Percentiles rank a stretch among this genome's conserved stretches.
These are phyloP conservation scores for Pisolithus tinctorius DNA, from an alignment of 768 basidiomycete genomes.

Conservation along the genomic window DNA sequence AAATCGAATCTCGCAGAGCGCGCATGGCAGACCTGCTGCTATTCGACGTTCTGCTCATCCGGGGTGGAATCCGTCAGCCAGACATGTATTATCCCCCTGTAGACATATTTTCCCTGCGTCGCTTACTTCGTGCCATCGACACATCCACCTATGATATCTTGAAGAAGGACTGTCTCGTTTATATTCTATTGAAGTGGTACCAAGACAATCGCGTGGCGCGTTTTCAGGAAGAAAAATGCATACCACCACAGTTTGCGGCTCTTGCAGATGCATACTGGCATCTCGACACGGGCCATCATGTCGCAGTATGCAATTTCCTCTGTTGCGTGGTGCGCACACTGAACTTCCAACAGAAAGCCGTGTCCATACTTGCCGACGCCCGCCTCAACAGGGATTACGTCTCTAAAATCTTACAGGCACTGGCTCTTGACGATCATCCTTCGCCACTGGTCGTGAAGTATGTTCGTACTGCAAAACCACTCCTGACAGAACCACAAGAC, in stretches of 20 bases:
- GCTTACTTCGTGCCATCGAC: conserved; percentile 56
- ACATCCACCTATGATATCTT: conserved; percentile 60
- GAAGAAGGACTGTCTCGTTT: conserved; percentile 76
- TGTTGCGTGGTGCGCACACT: neutral
- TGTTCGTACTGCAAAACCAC: conserved; percentile 68
- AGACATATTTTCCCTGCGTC: conserved; percentile 45
- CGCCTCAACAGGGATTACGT: conserved; percentile 72
- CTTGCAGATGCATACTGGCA: conserved; percentile 85
- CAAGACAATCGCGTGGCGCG: conserved; percentile 50
- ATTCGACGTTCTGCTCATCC: conserved; percentile 64
- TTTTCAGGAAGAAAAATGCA: conserved; percentile 49
- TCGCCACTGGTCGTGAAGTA: conserved; percentile 60
- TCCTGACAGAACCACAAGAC: conserved; percentile 61
- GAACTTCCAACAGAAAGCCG: conserved; percentile 45
- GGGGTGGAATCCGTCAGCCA: conserved; percentile 54
- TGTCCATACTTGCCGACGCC: conserved; percentile 65
- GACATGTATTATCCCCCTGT: conserved; percentile 65
- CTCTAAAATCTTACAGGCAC: conserved; percentile 68
- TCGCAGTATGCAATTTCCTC: conserved; percentile 44
- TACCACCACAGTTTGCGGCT: conserved; percentile 69
- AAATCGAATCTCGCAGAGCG: conserved; percentile 59
- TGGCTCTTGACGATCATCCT: conserved; percentile 35
- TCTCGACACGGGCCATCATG: conserved; percentile 62
- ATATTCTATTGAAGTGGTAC: conserved; percentile 78
- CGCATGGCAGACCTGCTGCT: conserved; percentile 57